phyloP scores from a whole-genome alignment of 352 stramenopile genomes.

The Phytophthora pluvialis region DNA sequence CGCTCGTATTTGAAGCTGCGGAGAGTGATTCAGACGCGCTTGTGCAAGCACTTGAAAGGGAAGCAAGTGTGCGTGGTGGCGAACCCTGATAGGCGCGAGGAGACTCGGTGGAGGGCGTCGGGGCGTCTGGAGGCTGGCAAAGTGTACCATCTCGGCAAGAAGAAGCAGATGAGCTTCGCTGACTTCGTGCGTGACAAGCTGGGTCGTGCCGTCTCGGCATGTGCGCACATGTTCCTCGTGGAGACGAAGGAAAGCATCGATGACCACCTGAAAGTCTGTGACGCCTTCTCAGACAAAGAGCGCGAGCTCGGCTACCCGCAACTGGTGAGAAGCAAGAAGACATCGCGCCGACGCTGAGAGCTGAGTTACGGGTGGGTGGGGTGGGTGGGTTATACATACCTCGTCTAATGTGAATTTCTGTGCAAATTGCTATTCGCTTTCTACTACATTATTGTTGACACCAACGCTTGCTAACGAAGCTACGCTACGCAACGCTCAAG shows the following conservation, averaged over 20 bases:
- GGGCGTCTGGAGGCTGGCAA: conserved; percentile 64
- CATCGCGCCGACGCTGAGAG: conserved; percentile 14
- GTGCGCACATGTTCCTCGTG: conserved; percentile 73
- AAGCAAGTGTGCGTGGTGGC: conserved; percentile 62
- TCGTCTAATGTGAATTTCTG: conserved; percentile 39
- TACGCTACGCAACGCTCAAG: conserved; percentile 35
- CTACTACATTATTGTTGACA: conserved; percentile 37
- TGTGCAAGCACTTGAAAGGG: conserved; percentile 73
- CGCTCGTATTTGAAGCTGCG: conserved; percentile 63
- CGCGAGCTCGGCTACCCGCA: conserved; percentile 48
- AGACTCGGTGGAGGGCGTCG: conserved; percentile 46
- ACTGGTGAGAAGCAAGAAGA: conserved; percentile 16
- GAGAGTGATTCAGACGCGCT: conserved; percentile 68
- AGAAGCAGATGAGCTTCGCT: conserved; percentile 62
- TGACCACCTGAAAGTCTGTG: conserved; percentile 70
- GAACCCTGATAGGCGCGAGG: conserved; percentile 16
- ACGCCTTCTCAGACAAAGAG: conserved; percentile 67
- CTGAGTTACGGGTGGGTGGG: neutral
- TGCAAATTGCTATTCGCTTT: conserved; percentile 29
- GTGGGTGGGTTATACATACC: conserved; percentile 12
- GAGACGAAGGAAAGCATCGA: conserved; percentile 68
- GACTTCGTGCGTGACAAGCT: conserved; percentile 64
- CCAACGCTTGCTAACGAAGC: conserved; percentile 31
- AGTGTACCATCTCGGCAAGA: conserved; percentile 55
- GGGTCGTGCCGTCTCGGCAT: conserved; percentile 57